Conservation (phyloP, 495 filamentous ascomycete species). For the Penicillium subrubescens region DNA sequence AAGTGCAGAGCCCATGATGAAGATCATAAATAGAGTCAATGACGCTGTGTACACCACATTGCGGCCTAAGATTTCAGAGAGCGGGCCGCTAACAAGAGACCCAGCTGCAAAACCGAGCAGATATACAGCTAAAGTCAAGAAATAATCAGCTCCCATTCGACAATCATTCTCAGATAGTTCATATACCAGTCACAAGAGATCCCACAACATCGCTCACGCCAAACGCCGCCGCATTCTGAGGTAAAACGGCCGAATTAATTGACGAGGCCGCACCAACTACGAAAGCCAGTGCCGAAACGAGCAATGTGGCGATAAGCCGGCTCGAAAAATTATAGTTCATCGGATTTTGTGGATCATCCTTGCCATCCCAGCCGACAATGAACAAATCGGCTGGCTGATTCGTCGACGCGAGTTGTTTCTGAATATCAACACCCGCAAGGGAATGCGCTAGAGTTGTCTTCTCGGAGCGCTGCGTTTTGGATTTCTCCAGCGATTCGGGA, state of each 20-base stretch:
- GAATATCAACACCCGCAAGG: constrained; percentile 44
- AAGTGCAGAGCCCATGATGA: constrained; percentile 51
- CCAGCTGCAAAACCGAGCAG: constrained; percentile 65
- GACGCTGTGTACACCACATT: constrained; percentile 61
- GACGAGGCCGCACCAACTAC: constrained; percentile 54
- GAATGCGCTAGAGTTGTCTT: constrained; percentile 34
- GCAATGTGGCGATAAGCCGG: constrained; percentile 45
- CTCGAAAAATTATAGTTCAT: constrained; percentile 52
- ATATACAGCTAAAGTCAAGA: constrained; percentile 48
- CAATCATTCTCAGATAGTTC: neutral
- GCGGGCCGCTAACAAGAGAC: constrained; percentile 51
- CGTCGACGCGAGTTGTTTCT: constrained; percentile 32
- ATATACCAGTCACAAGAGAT: constrained; percentile 37
- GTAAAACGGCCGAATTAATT: constrained; percentile 50
- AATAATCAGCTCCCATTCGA: neutral
- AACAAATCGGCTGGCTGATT: constrained; percentile 34
- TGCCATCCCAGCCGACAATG: constrained; percentile 58
- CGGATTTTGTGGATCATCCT: constrained; percentile 57
- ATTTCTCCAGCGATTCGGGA: constrained; percentile 7
- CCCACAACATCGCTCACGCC: constrained; percentile 55
- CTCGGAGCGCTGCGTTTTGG: constrained; percentile 24
- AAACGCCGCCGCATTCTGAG: constrained; percentile 48
- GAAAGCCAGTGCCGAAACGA: constrained; percentile 55
- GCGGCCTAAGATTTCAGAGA: constrained; percentile 61
- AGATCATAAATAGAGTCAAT: constrained; percentile 53